Base-by-base conservation (phyloP, 495 filamentous ascomycete species). In the Penicillium crystallinum region DNA sequence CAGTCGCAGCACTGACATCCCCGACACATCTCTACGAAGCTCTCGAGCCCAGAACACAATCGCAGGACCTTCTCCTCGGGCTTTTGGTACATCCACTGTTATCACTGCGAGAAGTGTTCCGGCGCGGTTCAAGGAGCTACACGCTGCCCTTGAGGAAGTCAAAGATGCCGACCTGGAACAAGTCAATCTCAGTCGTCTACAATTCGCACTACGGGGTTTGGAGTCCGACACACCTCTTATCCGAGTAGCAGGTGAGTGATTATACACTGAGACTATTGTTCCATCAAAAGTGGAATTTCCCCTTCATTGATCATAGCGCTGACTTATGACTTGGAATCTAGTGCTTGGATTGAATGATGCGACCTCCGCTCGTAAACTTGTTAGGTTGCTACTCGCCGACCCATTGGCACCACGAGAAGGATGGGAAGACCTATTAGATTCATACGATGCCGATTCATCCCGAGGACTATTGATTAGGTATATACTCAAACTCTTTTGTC, bases 141-240 rank as follows among this genome's bases (percentile, higher is more conserved):
- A 90, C 56, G 68, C 77, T 37, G 78, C 83, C 10, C 72, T 95
- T 17, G 67, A 71, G 8, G 74, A 77, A 19, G 71, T 96, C 19
- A 77, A 87, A 55, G 76, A 78, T 51, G 68, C 80, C 35, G 81
- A 84, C 21, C 71, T 80, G 33, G 78, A 78, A 53, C 82, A 84
- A 65, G 78, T 91, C 51, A 88, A 89, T 67, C 74, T 87, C 18
- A 86, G 87, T 50, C 81, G 89, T 57, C 64, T 97, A 46, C 84
- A 89, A 60, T 77, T 97, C 57, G 92, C 90, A 15, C 66, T 90
- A 62, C 78, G 85, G 43, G 89, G 89, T 6, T 72, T 96, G 55
- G 81, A 87, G 57, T 81, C 87, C 54, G 72, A 79, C 35, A 61
- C 72, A 49, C 72, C 77, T 29, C 78, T 87, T n/a, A 80, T 90